Percentiles rank a stretch among this genome's conserved stretches.
Conservation (phyloP, 2,329 filamentous ascomycete genomes). For the Aspergillus aculeatinus region DNA sequence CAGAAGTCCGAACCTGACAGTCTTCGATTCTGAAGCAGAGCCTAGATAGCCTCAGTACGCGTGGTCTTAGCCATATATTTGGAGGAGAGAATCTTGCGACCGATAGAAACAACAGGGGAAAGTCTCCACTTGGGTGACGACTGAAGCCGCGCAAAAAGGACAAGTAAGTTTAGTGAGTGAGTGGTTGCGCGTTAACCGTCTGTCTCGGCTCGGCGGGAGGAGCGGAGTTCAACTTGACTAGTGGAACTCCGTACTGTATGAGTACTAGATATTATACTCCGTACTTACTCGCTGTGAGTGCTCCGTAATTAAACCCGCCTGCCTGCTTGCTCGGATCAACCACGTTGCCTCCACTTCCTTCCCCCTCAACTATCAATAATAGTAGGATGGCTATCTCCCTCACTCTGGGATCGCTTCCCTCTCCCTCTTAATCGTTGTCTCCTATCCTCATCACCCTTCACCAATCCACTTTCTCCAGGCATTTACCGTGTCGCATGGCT, state of each 20-base stretch:
- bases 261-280: too few relatives aligned
- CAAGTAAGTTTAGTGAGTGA: background rate
- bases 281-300: too few relatives aligned
- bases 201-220: background rate
- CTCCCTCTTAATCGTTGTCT: conserved; percentile 12
- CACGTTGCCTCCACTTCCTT: background rate
- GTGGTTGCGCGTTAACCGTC: too few relatives aligned
- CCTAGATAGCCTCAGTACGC: too few relatives aligned
- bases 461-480: background rate
- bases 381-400: conserved; percentile 14
- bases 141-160: background rate
- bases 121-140: background rate
- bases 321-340: background rate
- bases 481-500: conserved; percentile 26
- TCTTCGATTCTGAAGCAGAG: too few relatives aligned
- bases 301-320: background rate
- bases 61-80: too few relatives aligned
- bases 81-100: background rate
- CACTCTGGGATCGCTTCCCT: conserved; percentile 1
- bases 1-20: background rate
- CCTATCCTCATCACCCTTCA: background rate
- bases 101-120: background rate
- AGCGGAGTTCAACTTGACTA: background rate
- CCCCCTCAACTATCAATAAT: conserved; percentile 1
- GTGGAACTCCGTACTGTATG: too few relatives aligned